Percentiles rank a stretch among this genome's conserved stretches.
Conservation (phyloP, 768 basidiomycete species). For the Boletus subcaerulescens region DNA sequence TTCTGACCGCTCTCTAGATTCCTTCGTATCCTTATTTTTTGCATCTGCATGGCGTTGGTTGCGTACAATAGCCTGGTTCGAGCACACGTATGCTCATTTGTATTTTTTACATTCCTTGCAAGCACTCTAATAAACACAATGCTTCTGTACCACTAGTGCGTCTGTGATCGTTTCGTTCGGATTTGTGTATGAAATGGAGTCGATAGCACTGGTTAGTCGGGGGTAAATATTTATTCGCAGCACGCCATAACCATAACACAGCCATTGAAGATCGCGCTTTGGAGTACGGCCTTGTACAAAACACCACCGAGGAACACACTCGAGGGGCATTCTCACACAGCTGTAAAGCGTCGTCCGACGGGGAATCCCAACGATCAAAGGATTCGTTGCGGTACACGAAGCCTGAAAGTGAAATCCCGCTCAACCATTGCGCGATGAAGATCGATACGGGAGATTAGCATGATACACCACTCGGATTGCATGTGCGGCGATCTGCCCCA, state of each 20-base stretch:
- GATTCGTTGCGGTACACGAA: conserved; percentile 41
- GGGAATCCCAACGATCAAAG: conserved; percentile 62
- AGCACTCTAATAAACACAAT: conserved; percentile 7
- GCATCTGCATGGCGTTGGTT: conserved; percentile 11
- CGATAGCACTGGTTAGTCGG: no score
- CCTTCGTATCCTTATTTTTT: conserved; percentile 7
- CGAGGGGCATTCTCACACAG: conserved; percentile 57
- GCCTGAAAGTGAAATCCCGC: conserved; percentile 55
- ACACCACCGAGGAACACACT: conserved; percentile 63
- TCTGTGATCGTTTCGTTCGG: no score
- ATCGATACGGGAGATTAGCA: conserved; percentile 62
- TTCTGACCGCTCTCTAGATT: background rate
- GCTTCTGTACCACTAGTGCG: no score
- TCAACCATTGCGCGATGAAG: conserved; percentile 65
- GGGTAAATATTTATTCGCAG: no score
- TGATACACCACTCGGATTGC: conserved; percentile 49
- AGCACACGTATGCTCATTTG: conserved; percentile 7
- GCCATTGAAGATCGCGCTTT: conserved; percentile 62
- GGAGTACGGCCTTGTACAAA: conserved; percentile 58
- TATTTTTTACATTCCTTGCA: conserved; percentile 17
- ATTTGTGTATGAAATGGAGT: no score
- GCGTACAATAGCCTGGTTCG: background rate
- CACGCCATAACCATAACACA: conserved; percentile 57
- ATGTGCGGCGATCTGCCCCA: conserved; percentile 61
- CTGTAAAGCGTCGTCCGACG: conserved; percentile 59